phyloP scores from a whole-genome alignment of 1,139 yeast species.

The Yamadazyma diospyri region DNA sequence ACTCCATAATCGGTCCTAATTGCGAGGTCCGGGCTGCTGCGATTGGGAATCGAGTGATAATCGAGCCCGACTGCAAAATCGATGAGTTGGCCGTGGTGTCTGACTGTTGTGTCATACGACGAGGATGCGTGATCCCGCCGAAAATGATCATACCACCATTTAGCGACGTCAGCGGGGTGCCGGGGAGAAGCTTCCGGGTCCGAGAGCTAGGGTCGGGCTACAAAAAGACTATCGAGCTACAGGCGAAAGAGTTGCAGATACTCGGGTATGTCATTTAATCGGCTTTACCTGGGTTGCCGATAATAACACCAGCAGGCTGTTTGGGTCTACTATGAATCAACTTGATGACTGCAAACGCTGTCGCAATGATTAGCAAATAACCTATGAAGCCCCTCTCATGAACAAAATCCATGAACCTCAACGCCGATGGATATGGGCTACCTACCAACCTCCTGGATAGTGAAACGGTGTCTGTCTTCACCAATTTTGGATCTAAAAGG shows the following conservation, averaged over 20 bases:
- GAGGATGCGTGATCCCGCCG: slow-evolving; percentile 50
- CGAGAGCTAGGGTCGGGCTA: slow-evolving; percentile 36
- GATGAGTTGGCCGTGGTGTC: slow-evolving; percentile 50
- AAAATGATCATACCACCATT: slow-evolving; percentile 59
- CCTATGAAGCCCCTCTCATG: slow-evolving; percentile 46
- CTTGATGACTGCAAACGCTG: slow-evolving; percentile 10
- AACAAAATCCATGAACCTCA: slow-evolving; percentile 41
- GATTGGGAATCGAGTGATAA: slow-evolving; percentile 56
- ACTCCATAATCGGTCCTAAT: slow-evolving; percentile 48
- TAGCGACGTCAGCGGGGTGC: slow-evolving; percentile 45
- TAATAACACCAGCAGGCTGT: slow-evolving; percentile 14
- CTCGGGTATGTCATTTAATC: slow-evolving; percentile 15
- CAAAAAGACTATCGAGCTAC: slow-evolving; percentile 39
- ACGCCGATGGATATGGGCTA: slow-evolving; percentile 39
- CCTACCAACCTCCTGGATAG: slow-evolving; percentile 30
- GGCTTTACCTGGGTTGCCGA: slow-evolving; percentile 21
- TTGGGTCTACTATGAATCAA: slow-evolving; percentile 7
- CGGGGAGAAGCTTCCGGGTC: slow-evolving; percentile 29
- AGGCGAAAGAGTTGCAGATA: slow-evolving; percentile 35
- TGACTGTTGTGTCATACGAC: slow-evolving; percentile 57
- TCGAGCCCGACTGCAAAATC: slow-evolving; percentile 42
- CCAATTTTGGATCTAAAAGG: slow-evolving; percentile 28
- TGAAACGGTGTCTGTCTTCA: slow-evolving; percentile 10
- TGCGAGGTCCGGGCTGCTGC: slow-evolving; percentile 41
- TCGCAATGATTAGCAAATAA: slow-evolving; percentile 24